Evolutionary conservation across 768 basidiomycete species (phyloP).

Genomic region (Mycena olivaceomarginata): DNA sequence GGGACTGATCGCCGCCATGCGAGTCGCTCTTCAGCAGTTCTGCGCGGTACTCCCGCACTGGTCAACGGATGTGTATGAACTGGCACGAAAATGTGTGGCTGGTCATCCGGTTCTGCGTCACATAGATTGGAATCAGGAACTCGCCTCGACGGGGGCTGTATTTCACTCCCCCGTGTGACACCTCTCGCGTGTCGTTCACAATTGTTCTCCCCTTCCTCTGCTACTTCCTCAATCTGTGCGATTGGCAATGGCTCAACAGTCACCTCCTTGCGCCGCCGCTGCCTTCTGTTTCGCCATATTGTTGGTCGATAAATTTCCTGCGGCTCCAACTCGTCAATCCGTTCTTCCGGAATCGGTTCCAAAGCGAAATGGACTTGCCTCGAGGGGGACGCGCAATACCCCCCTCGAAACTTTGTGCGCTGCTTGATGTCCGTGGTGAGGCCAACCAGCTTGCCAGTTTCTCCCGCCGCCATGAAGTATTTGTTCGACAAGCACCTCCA

Average conservation of each 20-base stretch:
- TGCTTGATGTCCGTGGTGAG: constrained; percentile 3
- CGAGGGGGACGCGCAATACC: neutral
- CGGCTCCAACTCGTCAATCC: too few relatives aligned
- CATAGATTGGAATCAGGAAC: neutral
- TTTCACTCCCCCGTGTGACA: neutral
- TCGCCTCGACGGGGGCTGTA: constrained; percentile 35
- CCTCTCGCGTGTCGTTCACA: neutral
- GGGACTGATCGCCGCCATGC: neutral
- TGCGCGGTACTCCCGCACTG: neutral
- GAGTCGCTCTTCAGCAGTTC: neutral
- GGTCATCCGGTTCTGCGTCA: constrained; percentile 1
- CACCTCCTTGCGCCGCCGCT: too few relatives aligned
- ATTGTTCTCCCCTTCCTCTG: too few relatives aligned
- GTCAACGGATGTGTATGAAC: neutral
- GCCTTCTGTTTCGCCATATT: too few relatives aligned
- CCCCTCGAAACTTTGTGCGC: neutral
- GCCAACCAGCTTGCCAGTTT: neutral
- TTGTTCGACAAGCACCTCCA: too few relatives aligned
- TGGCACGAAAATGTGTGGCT: neutral
- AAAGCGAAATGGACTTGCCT: neutral
- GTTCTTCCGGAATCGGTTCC: too few relatives aligned
- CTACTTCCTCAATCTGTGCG: too few relatives aligned
- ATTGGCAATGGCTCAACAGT: too few relatives aligned
- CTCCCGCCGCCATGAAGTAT: too few relatives aligned
- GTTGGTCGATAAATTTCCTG: too few relatives aligned